phyloP scores from a whole-genome alignment of 2,329 filamentous ascomycete species.

The Nemania serpens region DNA sequence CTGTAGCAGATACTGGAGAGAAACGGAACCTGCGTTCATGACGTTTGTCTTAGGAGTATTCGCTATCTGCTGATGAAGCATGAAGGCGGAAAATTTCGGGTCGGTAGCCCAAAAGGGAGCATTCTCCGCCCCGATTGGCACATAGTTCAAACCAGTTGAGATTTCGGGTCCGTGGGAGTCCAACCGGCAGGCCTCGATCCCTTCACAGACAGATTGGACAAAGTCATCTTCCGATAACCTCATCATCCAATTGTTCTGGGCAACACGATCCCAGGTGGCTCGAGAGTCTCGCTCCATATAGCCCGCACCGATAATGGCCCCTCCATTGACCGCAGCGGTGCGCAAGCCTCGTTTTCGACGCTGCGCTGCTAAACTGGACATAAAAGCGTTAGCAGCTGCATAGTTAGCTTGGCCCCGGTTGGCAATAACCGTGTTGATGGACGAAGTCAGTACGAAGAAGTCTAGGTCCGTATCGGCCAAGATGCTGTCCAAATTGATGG shows the following conservation, averaged over 20 bases:
- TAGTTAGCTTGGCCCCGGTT: not conserved
- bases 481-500: constrained; percentile 46
- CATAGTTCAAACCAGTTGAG: not conserved
- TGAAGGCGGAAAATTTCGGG: too few relatives aligned
- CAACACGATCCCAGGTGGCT: not conserved
- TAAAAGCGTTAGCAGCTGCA: not conserved
- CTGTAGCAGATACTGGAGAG: too few relatives aligned
- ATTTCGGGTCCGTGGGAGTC: not conserved
- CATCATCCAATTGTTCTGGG: not conserved
- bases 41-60: too few relatives aligned
- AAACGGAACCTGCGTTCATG: too few relatives aligned
- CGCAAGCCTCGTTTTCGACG: constrained; percentile 3
- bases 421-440: not conserved
- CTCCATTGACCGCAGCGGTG: not conserved
- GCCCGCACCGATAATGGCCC: not conserved
- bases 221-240: not conserved
- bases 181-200: not conserved
- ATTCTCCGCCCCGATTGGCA: too few relatives aligned
- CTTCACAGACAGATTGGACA: not conserved
- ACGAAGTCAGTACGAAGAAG: constrained; percentile 42
- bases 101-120: too few relatives aligned
- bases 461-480: constrained; percentile 35
- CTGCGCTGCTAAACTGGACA: not conserved
- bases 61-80: too few relatives aligned
- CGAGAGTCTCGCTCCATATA: not conserved